phyloP scores from a whole-genome alignment of 768 basidiomycete species.

The Mycena floridula region DNA sequence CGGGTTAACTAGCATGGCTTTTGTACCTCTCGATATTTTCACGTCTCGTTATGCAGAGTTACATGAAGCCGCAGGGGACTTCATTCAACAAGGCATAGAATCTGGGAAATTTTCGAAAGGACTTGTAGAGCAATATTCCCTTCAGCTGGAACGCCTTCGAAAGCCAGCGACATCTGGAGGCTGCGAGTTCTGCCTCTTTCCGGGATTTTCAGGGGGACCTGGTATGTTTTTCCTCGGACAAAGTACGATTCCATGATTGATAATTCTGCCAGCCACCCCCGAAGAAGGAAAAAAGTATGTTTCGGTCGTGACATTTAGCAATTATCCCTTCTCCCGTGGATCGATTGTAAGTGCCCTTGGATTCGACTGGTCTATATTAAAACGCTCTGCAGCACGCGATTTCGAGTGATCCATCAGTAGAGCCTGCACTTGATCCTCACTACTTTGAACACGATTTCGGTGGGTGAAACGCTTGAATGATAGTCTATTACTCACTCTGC shows the following conservation, averaged over 20 bases:
- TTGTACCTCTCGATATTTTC: constrained; percentile 10
- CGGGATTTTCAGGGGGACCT: constrained; percentile 16
- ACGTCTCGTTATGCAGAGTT: constrained; percentile 10
- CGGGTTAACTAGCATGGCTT: constrained; percentile 11
- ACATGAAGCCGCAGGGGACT: constrained; percentile 2
- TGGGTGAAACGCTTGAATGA: constrained; percentile 18
- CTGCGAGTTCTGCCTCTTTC: constrained; percentile 25
- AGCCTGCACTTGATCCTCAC: constrained; percentile 33
- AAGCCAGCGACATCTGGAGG: no score
- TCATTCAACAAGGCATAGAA: no score
- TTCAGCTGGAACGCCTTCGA: constrained; percentile 17
- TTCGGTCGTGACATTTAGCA: constrained; percentile 27
- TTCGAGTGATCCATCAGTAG: constrained; percentile 24
- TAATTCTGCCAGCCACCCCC: background rate
- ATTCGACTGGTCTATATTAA: no score
- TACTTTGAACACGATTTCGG: constrained; percentile 38
- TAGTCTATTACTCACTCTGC: background rate
- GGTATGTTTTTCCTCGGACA: no score
- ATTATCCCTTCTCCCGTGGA: constrained; percentile 43
- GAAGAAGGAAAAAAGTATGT: constrained; percentile 37
- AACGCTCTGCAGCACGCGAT: constrained; percentile 20
- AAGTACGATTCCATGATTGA: no score
- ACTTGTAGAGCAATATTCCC: constrained; percentile 7
- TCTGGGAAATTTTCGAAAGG: constrained; percentile 7
- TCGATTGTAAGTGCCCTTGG: constrained; percentile 40